Evolutionary conservation across 345 rosid genomes (phyloP).

Genomic region (Populus tremula): DNA sequence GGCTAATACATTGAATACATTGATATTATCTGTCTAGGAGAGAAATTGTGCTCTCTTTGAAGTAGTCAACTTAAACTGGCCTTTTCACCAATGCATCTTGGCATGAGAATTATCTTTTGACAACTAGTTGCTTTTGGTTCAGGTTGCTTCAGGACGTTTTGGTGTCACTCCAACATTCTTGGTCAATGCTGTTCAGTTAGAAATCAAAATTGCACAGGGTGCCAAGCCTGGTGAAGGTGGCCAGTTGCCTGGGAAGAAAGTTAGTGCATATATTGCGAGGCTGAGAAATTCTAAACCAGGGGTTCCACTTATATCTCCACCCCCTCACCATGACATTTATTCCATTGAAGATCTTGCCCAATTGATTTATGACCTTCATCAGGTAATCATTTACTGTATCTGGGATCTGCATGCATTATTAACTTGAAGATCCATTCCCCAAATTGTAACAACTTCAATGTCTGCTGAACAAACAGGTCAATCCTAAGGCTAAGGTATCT

Average conservation of each 20-base stretch:
- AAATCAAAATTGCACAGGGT: constrained; percentile 99
- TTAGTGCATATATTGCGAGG: constrained; percentile 96
- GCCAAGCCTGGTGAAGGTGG: constrained; percentile 99
- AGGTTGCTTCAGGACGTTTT: constrained; percentile 99
- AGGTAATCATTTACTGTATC: constrained; percentile 49
- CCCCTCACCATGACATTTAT: constrained; percentile 96
- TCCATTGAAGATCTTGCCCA: constrained; percentile 99
- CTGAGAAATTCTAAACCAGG: constrained; percentile 97
- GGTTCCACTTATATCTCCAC: constrained; percentile 98
- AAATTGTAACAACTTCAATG: constrained; percentile 6
- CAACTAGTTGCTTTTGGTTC: constrained; percentile 29
- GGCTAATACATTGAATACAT: background rate
- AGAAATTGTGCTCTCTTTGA: background rate
- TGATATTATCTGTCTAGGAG: background rate
- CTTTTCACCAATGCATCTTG: background rate
- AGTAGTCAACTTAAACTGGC: background rate
- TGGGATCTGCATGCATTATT: constrained; percentile 9
- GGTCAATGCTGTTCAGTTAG: constrained; percentile 89
- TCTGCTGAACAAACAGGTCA: constrained; percentile 53
- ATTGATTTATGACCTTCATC: constrained; percentile 93
- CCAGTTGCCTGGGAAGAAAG: constrained; percentile 97
- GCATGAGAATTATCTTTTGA: background rate
- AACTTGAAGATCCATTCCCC: background rate
- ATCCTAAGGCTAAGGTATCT: constrained; percentile 94
- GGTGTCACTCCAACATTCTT: constrained; percentile 98